Evolutionary conservation across 2,329 filamentous ascomycete species (phyloP).

Genomic region (Fusarium temperatum): DNA sequence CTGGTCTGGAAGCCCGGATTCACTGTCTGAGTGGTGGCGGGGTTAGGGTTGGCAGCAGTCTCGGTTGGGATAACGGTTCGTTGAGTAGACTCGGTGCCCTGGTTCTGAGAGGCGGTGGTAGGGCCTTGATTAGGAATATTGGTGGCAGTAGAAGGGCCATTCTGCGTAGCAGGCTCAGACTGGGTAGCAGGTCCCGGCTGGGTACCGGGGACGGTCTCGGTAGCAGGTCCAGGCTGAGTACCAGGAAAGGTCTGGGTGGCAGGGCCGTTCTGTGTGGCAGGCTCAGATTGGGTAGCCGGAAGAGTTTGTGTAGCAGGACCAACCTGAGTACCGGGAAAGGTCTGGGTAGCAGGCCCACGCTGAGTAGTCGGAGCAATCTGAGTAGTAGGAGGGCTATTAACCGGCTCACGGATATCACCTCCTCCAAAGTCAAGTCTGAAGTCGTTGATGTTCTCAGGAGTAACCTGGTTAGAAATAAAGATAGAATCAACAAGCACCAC

Average conservation of each 20-base stretch:
- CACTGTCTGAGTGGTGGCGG: not conserved
- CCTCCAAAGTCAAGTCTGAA: constrained; percentile 26
- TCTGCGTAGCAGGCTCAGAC: not conserved
- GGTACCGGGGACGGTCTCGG: too few relatives aligned
- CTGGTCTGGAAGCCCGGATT: not conserved
- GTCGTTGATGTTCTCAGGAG: constrained; percentile 23
- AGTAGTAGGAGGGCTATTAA: not conserved
- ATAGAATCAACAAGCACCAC: constrained; percentile 25
- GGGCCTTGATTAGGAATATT: not conserved
- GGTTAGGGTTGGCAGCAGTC: not conserved
- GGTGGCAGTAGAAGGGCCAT: not conserved
- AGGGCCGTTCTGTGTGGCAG: not conserved
- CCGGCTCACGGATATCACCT: constrained; percentile 5
- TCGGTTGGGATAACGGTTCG: not conserved
- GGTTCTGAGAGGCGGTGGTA: not conserved
- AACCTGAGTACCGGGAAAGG: not conserved
- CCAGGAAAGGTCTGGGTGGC: too few relatives aligned
- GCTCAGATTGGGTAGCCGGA: not conserved
- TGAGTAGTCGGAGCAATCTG: not conserved
- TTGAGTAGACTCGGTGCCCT: not conserved
- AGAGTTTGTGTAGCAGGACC: not conserved
- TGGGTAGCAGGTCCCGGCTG: not conserved
- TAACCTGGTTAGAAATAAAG: constrained; percentile 36
- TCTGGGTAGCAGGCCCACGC: not conserved
- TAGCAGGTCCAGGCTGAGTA: too few relatives aligned